A percentile compares a stretch with the other conserved stretches of the same genome.
phyloP scores from a whole-genome alignment of 495 filamentous ascomycete species.

The Aspergillus cavernicola region DNA sequence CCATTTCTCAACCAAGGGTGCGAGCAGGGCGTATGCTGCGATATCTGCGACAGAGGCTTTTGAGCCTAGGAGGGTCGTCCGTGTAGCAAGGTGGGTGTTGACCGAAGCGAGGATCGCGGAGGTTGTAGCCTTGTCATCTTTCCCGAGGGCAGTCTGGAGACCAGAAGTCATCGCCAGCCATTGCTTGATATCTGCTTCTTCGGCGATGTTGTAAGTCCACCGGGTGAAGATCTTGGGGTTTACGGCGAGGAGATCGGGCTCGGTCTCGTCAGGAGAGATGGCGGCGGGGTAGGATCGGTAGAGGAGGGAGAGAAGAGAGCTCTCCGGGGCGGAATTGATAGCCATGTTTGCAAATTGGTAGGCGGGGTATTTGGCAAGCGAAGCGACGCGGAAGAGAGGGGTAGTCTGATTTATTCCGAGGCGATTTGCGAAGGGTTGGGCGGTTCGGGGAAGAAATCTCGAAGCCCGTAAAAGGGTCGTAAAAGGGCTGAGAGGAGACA shows the following conservation, averaged over 20 bases:
- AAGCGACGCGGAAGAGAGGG: slow-evolving; percentile 33
- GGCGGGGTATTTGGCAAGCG: slow-evolving; percentile 17
- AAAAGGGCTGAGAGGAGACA: slow-evolving; percentile 24
- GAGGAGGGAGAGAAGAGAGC: slow-evolving; percentile 51
- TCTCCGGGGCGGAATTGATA: slow-evolving; percentile 46
- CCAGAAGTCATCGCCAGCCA: slow-evolving; percentile 75
- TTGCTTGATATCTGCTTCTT: slow-evolving; percentile 81
- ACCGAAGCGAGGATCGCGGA: slow-evolving; percentile 61
- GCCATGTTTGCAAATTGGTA: slow-evolving; percentile 40
- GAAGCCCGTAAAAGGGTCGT: slow-evolving; percentile 33
- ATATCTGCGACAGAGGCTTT: slow-evolving; percentile 91
- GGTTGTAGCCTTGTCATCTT: slow-evolving; percentile 52
- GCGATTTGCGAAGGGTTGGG: slow-evolving; percentile 3
- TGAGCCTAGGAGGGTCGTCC: slow-evolving; percentile 82
- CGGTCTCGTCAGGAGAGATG: slow-evolving; percentile 46
- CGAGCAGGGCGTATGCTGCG: slow-evolving; percentile 76
- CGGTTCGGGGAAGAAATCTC: slow-evolving; percentile 34
- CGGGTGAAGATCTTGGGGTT: slow-evolving; percentile 61
- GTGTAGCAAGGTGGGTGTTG: slow-evolving; percentile 81
- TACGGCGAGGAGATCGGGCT: slow-evolving; percentile 46
- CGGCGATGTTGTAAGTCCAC: slow-evolving; percentile 65
- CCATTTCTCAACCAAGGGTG: slow-evolving; percentile 77
- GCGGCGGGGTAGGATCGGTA: slow-evolving; percentile 50
- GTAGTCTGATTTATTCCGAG: slow-evolving; percentile 23
- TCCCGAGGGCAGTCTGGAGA: slow-evolving; percentile 56